Percentiles rank a stretch among this genome's conserved stretches.
Evolutionary conservation across 768 basidiomycete species (phyloP).

Genomic region (Dioszegia aurantiaca): DNA sequence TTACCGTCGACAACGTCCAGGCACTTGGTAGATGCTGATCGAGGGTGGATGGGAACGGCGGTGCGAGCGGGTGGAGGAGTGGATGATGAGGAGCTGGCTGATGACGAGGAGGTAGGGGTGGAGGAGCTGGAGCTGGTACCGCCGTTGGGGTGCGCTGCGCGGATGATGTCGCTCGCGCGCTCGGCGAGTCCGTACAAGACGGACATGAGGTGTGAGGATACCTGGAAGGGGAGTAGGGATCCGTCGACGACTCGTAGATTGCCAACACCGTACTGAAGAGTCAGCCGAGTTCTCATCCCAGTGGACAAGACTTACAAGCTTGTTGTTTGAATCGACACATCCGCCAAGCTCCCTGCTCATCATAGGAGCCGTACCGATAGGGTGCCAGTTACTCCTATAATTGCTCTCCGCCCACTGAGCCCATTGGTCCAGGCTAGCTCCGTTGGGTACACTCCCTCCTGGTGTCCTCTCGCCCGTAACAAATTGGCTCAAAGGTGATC

Average conservation of each 20-base stretch:
- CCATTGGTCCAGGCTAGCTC: conserved; percentile 22
- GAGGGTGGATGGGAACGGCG: conserved; percentile 33
- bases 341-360: conserved; percentile 43
- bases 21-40: conserved; percentile 31
- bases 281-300: neutral
- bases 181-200: conserved; percentile 46
- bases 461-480: conserved; percentile 21
- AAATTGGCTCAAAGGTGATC: conserved; percentile 19
- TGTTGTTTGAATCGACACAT: conserved; percentile 33
- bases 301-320: conserved; percentile 27
- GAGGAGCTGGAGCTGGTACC: conserved; percentile 9
- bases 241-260: conserved; percentile 45
- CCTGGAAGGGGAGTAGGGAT: conserved; percentile 41
- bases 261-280: conserved; percentile 31
- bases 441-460: conserved; percentile 14
- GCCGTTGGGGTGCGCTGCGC: conserved; percentile 27
- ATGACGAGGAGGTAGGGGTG: conserved; percentile 11
- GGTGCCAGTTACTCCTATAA: conserved; percentile 43
- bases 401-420: conserved; percentile 32
- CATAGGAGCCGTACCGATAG: conserved; percentile 47
- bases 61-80: conserved; percentile 19
- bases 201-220: conserved; percentile 41
- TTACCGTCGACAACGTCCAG: conserved; percentile 24
- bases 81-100: conserved; percentile 12
- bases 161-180: conserved; percentile 42